A percentile compares a stretch with the other conserved stretches of the same genome.
These are phyloP conservation scores for Tolypocladium tundrense DNA, from an alignment of 2,329 filamentous ascomycete species.

Conservation along the genomic window DNA sequence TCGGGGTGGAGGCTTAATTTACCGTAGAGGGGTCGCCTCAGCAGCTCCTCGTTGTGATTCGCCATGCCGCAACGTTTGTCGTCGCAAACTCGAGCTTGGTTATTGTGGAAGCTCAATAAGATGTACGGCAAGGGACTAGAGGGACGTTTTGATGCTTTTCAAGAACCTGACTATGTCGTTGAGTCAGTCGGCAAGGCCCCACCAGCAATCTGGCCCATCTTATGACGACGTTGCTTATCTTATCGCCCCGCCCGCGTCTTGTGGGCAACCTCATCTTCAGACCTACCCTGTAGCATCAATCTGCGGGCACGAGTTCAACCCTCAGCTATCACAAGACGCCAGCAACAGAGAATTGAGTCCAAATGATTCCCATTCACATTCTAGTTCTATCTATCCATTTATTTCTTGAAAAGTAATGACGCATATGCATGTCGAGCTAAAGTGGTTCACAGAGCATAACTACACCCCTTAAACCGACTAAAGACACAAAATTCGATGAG, in stretches of 20 bases:
- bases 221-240: background rate
- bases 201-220: background rate
- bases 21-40: conserved; percentile 43
- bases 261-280: background rate
- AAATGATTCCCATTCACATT: too few relatives aligned
- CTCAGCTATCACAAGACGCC: background rate
- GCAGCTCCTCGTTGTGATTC: conserved; percentile 27
- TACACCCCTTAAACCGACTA: too few relatives aligned
- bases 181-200: background rate
- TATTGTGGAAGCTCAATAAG: background rate
- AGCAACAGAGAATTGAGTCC: background rate
- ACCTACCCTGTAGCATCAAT: background rate
- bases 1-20: conserved; percentile 5
- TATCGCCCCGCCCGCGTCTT: background rate
- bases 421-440: too few relatives aligned
- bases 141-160: background rate
- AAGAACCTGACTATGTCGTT: background rate
- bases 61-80: conserved; percentile 11
- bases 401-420: too few relatives aligned
- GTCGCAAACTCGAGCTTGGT: background rate
- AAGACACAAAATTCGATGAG: too few relatives aligned
- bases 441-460: too few relatives aligned
- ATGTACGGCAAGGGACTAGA: background rate
- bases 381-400: too few relatives aligned
- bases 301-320: background rate